A percentile compares a stretch with the other conserved stretches of the same genome.
Conservation (phyloP, 2,329 filamentous ascomycete genomes). For the Ophiostoma sp. region DNA sequence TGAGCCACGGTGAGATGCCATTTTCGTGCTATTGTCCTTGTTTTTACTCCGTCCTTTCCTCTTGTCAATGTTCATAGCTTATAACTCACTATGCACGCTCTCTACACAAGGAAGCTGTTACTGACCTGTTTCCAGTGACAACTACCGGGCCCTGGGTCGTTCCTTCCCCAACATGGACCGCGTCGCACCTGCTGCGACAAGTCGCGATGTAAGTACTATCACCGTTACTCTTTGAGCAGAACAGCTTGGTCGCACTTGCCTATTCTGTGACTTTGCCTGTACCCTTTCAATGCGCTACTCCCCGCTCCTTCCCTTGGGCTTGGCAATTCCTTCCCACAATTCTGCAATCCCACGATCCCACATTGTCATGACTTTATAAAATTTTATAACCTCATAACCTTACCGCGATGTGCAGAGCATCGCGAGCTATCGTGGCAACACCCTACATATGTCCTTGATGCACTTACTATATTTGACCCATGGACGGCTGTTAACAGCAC, state of each 20-base stretch:
- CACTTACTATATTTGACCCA: background rate
- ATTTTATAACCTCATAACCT: background rate
- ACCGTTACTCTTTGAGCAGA: background rate
- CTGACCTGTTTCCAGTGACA: conserved; percentile 5
- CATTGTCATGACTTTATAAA: too few relatives aligned
- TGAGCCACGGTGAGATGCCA: background rate
- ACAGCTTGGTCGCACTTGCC: background rate
- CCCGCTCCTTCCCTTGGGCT: background rate
- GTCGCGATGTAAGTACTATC: conserved; percentile 17
- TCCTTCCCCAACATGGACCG: conserved; percentile 11
- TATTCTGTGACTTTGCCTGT: background rate
- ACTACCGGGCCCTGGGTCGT: background rate
- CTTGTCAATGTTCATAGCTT: background rate
- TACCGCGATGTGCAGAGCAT: background rate
- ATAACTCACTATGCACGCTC: background rate
- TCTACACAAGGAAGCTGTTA: background rate
- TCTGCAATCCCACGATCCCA: too few relatives aligned
- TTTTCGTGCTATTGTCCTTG: background rate
- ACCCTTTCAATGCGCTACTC: background rate
- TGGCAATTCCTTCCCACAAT: background rate
- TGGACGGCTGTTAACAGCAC: background rate
- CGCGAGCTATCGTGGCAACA: too few relatives aligned
- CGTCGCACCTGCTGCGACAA: conserved; percentile 10
- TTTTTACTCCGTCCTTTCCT: background rate
- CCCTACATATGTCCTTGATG: too few relatives aligned